phyloP scores from a whole-genome alignment of 192 early-diverging fungal species.

The Mortierella alpina region DNA sequence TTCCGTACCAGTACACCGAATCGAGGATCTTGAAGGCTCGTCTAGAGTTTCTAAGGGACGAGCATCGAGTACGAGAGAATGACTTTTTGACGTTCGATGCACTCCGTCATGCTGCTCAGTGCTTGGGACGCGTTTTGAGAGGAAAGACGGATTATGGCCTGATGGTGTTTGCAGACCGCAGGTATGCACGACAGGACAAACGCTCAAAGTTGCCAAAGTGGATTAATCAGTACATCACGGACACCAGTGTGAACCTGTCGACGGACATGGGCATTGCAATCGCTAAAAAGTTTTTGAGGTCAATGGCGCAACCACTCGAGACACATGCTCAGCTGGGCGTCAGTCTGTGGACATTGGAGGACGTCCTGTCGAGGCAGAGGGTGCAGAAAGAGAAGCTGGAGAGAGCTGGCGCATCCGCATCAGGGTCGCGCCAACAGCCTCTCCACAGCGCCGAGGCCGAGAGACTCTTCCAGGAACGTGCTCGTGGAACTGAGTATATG shows the following conservation, averaged over 20 bases:
- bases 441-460: conserved; percentile 31
- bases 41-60: conserved; percentile 94
- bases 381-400: conserved; percentile 45
- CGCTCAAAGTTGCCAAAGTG: conserved; percentile 96
- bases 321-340: conserved; percentile 80
- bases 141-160: conserved; percentile 99
- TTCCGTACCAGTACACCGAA: conserved; percentile 99
- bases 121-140: conserved; percentile 95
- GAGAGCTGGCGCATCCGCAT: conserved; percentile 6
- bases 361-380: conserved; percentile 66
- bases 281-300: conserved; percentile 92
- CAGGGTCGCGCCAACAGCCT: conserved; percentile 21
- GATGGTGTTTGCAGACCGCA: conserved; percentile 97
- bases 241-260: conserved; percentile 89
- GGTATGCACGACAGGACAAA: conserved; percentile 95
- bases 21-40: conserved; percentile 94
- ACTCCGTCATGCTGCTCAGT: conserved; percentile 98
- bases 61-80: conserved; percentile 95
- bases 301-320: conserved; percentile 97
- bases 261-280: conserved; percentile 97
- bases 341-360: conserved; percentile 86
- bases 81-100: conserved; percentile 99
- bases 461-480: conserved; percentile 24
- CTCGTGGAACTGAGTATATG: conserved; percentile 45
- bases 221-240: conserved; percentile 92